Evolutionary conservation across 2,329 filamentous ascomycete genomes (phyloP).

Genomic region (Nemania sp.): DNA sequence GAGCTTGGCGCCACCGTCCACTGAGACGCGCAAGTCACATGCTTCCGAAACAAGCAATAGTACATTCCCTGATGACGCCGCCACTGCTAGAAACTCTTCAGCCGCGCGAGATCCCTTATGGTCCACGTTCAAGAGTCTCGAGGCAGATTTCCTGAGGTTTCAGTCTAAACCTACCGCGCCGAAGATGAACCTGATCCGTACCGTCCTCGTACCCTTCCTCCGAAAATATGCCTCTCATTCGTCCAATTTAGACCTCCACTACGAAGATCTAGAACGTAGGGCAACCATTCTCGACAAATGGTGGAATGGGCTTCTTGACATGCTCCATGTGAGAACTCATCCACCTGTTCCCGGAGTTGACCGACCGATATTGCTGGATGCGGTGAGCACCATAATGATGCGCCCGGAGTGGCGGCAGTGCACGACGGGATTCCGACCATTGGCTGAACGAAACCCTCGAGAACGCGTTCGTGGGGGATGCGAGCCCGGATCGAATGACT

Average conservation of each 20-base stretch:
- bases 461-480: slow-evolving; percentile 61
- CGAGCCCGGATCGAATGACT: slow-evolving; percentile 65
- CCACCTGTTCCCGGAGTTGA: slow-evolving; percentile 88
- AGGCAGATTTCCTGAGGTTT: slow-evolving; percentile 67
- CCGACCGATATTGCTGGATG: slow-evolving; percentile 82
- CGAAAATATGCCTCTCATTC: slow-evolving; percentile 75
- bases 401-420: slow-evolving; percentile 86
- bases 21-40: slow-evolving; percentile 51
- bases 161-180: slow-evolving; percentile 77
- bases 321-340: slow-evolving; percentile 74
- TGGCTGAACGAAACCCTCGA: slow-evolving; percentile 65
- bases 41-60: slow-evolving; percentile 51
- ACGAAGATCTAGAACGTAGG: slow-evolving; percentile 85
- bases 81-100: slow-evolving; percentile 33
- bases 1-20: slow-evolving; percentile 59
- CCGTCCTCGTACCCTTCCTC: slow-evolving; percentile 80
- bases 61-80: slow-evolving; percentile 48
- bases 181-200: slow-evolving; percentile 81
- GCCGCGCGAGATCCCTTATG: slow-evolving; percentile 64
- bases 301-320: slow-evolving; percentile 86
- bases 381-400: slow-evolving; percentile 84
- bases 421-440: slow-evolving; percentile 74
- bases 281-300: slow-evolving; percentile 87
- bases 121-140: slow-evolving; percentile 66
- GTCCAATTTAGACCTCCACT: slow-evolving; percentile 72